Base-by-base conservation (phyloP, 371 early-diverging fungal species). In the Mortierella sp. region DNA sequence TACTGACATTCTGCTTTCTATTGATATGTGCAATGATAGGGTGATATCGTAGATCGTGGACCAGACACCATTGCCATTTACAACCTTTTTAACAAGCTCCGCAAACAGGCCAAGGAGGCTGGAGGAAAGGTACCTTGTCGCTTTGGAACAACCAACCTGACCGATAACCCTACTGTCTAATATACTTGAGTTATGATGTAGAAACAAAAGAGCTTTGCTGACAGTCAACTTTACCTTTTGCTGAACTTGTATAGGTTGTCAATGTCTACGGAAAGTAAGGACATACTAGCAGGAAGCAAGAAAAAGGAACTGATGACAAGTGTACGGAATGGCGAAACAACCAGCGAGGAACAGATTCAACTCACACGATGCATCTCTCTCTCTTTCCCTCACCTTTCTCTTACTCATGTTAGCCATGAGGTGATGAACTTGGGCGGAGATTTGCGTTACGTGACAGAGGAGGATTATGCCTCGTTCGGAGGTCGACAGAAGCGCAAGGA, bases 31-130 rank as follows among this genome's bases (percentile, higher is more conserved):
- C 56, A n/a, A 56, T 14, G 46, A 80, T 58, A 84, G 84, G 84
- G 84, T 24, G 96, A 96, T 86, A 90, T 95, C 10, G 93, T 95
- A 4, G 96, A 96, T 79, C 89, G 95, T 38, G 96, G 96, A 1
- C 89, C 92, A 0, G 96, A 95, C 87, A 95, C 96, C 0, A 94
- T 95, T 43, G 83, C 82, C 27, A 81, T 96, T 6, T 96, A 95
- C 87, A 79, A 90, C 14, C 80, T 95, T 46, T 79, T 96, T 29
- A 89, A 91, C 70, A 88, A 89, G 38, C 83, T 96, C 18, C 87
- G 90, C 55, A 84, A 87, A 10, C 94, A 96, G 72, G 95, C 96
- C 12, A 74, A 79, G 2, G 77, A 77, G 1, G 89, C 86, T 2
- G 95, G 95, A 18, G 94, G 95, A 5, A 79, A 79, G 78, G 88